Conservation (phyloP, 148 eudicot genomes). For the Talinum fruticosum region DNA sequence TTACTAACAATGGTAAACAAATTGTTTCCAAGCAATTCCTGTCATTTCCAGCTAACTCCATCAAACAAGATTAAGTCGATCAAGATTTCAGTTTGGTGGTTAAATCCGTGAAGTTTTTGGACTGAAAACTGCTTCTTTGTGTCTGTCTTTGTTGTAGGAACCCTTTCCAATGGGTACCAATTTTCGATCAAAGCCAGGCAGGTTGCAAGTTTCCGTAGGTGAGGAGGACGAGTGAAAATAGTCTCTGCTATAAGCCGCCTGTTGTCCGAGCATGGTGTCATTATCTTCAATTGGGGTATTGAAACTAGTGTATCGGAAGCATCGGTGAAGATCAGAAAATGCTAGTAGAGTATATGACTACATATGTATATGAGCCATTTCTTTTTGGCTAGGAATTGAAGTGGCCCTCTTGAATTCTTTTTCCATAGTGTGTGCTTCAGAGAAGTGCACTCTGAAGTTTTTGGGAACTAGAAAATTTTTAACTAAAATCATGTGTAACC, state of each 20-base stretch:
- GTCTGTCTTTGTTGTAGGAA: constrained; percentile 39
- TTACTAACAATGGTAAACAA: background rate
- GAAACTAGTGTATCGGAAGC: constrained; percentile 16
- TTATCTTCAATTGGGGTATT: constrained; percentile 20
- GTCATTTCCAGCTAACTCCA: background rate
- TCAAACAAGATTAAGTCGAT: background rate
- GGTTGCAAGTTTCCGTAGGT: constrained; percentile 23
- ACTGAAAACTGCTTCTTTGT: no score
- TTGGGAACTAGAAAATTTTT: constrained; percentile 23
- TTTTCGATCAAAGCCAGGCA: constrained; percentile 43
- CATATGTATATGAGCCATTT: constrained; percentile 14
- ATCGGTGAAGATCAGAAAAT: constrained; percentile 18
- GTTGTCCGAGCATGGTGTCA: constrained; percentile 14
- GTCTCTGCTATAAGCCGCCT: background rate
- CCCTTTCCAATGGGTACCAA: constrained; percentile 57
- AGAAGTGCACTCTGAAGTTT: constrained; percentile 21
- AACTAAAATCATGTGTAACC: constrained; percentile 25
- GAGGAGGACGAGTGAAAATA: constrained; percentile 35
- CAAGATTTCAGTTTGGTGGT: background rate
- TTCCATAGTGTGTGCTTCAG: constrained; percentile 15
- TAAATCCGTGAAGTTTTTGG: background rate
- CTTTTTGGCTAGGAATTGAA: constrained; percentile 19
- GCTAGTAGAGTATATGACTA: constrained; percentile 14
- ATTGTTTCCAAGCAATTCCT: background rate
- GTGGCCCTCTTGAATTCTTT: constrained; percentile 24